phyloP scores from a whole-genome alignment of 208 protist species.

The Acanthamoeba triangularis region DNA sequence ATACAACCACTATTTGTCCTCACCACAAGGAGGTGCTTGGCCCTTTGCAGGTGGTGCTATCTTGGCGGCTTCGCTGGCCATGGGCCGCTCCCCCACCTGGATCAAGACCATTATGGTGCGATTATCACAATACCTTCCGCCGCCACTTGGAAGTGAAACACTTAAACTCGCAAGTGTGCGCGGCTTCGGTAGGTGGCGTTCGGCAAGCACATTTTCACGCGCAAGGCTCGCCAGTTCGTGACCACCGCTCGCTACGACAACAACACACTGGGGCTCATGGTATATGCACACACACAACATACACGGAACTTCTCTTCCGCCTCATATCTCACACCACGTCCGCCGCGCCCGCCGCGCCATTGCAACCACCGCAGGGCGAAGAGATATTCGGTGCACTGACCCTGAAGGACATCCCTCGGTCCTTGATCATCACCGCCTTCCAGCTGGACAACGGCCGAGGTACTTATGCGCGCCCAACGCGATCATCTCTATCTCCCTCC shows the following conservation, averaged over 20 bases:
- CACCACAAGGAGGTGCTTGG: background rate
- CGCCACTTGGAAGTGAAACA: too few relatives aligned
- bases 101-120: slow-evolving; percentile 41
- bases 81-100: slow-evolving; percentile 3
- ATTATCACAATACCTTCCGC: background rate
- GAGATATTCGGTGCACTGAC: background rate
- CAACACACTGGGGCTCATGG: slow-evolving; percentile 12
- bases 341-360: too few relatives aligned
- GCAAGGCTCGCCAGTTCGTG: slow-evolving; percentile 44
- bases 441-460: slow-evolving; percentile 39
- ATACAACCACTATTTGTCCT: background rate
- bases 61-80: background rate
- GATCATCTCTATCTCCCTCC: background rate
- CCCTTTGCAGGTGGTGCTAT: background rate
- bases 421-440: slow-evolving; percentile 8
- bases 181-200: background rate
- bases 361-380: background rate
- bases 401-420: background rate
- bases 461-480: background rate
- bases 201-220: slow-evolving; percentile 29
- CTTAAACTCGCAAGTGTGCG: background rate
- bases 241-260: slow-evolving; percentile 12
- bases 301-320: too few relatives aligned
- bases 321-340: too few relatives aligned
- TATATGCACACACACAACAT: background rate